Evolutionary conservation across 139 green algal species (phyloP), one percentile per base, ranked within the genome.

Genomic region (Closterium sp.): DNA sequence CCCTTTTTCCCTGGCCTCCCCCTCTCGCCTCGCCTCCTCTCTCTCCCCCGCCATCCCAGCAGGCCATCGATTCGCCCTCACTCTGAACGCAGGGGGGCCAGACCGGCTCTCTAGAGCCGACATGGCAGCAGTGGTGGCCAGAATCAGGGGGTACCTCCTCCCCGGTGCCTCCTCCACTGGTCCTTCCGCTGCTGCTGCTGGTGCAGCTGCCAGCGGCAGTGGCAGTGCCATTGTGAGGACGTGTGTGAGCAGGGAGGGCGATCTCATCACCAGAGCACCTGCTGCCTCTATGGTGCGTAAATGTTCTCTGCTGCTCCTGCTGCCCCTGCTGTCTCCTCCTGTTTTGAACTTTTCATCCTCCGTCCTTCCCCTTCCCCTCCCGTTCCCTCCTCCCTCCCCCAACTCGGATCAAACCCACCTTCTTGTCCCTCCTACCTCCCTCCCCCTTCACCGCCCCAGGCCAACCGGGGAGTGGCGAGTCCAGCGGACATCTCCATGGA

Each of bases 21-120:
- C n/a, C n/a, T n/a, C n/a, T n/a, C n/a, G 23, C 28, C 76, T 7
- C 5, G 3, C 76, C 84, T 88, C 9, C 31, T 88, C 25, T 88
- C 84, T 88, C 5, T 88, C 32, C 3, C 28, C 4, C 7, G 3
- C 19, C 84, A 36, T n/a, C 19, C 31, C 19, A 34, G 7, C 84
- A 88, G 33, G 32, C 85, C 4, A 34, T 7, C 33, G 85, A 9
- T 23, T 88, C n/a, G 38, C 32, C 33, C 55, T 86, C 10, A 4
- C 95, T 28, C 95, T 94, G 93, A 98, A 98, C 91, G 89, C 96
- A 34, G 96, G 96, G 1, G 96, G 96, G 9, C 95, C 95, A 30
- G 91, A 97, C 64, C 55, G 96, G 5, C 85, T 97, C 2, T 96
- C 92, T 28, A 91, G 96, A 10, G 86, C 95, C 6, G 96, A 97